These are phyloP conservation scores for Fragaria iinumae DNA, from an alignment of 306 rosid genomes.

Conservation along the genomic window DNA sequence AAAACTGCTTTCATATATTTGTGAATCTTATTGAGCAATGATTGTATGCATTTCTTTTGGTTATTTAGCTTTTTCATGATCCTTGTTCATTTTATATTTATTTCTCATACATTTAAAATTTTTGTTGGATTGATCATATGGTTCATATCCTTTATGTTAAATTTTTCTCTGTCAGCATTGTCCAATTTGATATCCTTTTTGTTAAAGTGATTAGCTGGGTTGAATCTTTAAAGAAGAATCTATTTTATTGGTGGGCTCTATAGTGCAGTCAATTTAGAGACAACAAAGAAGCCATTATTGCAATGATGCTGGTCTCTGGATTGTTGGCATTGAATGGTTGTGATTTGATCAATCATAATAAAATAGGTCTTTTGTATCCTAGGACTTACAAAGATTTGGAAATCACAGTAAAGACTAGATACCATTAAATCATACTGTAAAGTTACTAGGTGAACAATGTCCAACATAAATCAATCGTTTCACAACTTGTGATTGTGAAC, in stretches of 20 bases:
- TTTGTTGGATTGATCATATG: background rate
- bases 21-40: background rate
- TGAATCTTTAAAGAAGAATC: background rate
- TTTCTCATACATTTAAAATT: background rate
- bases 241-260: background rate
- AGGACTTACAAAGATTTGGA: background rate
- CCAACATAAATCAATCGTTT: background rate
- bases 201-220: background rate
- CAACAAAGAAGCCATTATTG: slow-evolving; percentile 4
- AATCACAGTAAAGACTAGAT: background rate
- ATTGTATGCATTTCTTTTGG: background rate
- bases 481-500: slow-evolving; percentile 6
- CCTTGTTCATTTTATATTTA: background rate
- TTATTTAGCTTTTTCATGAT: background rate
- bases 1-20: background rate
- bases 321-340: background rate
- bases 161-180: background rate
- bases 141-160: background rate
- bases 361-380: background rate
- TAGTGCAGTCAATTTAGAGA: background rate
- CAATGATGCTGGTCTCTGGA: background rate
- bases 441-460: slow-evolving; percentile 12
- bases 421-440: slow-evolving; percentile 3
- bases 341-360: slow-evolving; percentile 6
- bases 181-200: background rate